Conservation (phyloP, 2,329 filamentous ascomycete genomes). For the Colletotrichum sp. region DNA sequence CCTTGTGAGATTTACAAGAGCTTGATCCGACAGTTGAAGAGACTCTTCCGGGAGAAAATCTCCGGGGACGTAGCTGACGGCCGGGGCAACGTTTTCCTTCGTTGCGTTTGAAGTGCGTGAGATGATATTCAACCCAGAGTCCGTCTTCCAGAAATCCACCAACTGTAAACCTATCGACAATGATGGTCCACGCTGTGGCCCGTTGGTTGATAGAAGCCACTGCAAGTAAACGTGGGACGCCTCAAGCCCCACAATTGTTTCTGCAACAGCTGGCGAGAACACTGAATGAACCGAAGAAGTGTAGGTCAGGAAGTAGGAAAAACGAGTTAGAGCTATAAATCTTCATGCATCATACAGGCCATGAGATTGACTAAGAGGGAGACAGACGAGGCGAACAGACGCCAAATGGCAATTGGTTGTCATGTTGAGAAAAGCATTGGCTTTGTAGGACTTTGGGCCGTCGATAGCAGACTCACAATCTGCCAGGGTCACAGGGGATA, state of each 20-base stretch:
- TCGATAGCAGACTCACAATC: neutral
- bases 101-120: neutral
- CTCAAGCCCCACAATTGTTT: neutral
- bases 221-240: neutral
- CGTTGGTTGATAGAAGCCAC: neutral
- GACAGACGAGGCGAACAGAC: neutral
- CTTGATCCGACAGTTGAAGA: conserved; percentile 36
- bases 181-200: neutral
- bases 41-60: conserved; percentile 13
- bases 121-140: neutral
- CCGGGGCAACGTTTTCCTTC: neutral
- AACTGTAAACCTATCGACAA: neutral
- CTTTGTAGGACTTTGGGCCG: neutral
- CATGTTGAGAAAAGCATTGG: neutral
- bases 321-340: neutral
- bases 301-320: no score
- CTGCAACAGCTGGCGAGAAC: neutral
- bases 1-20: conserved; percentile 32
- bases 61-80: neutral
- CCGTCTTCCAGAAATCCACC: neutral
- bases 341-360: neutral
- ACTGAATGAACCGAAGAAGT: neutral
- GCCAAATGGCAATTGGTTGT: neutral
- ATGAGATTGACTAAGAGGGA: neutral
- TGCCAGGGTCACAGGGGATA: neutral